Base-by-base conservation (phyloP, 805 yeast genomes). In the Soucietia sequanensis region DNA sequence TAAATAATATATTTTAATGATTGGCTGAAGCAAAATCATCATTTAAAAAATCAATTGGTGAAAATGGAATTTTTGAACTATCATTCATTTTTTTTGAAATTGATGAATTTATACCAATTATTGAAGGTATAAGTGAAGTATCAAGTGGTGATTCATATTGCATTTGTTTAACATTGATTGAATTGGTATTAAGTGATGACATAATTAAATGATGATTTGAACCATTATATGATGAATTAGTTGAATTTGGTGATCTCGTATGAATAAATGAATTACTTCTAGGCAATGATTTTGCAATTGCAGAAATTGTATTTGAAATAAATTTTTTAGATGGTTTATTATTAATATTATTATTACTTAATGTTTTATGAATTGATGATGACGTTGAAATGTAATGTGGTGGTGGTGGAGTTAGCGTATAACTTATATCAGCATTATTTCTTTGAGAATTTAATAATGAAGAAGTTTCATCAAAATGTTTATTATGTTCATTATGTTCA, bases 11-110 rank as follows among this genome's bases (percentile, higher is more conserved):
- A 23, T 23, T 23, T 23, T 23, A 19, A 27, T n/a, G 16, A 24
- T 24, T 24, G 8, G 13, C 13, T 4, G 27, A 24, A 10, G 27
- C 27, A 27, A 53, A 58, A 5, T 62, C 68, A 35, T 60, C 64
- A 35, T 50, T 52, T 37, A 67, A 50, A 37, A 68, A 68, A 41
- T 68, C 72, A 12, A 54, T 60, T 7, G 73, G 73, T 47, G 58
- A 58, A 39, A 68, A 67, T 17, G 73, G 73, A 10, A 57, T 44
- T 35, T 60, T 64, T 18, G 55, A 33, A 10, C 60, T 69, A 41
- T 56, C 50, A 4, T 55, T 39, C 64, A 65, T 54, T 33, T 62
- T 65, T 41, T 55, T 59, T 10, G 57, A 51, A 9, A 67, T 51
- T 10, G 62, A 59, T 13, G 70, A 61, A 34, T 63, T 64, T 11